Evolutionary conservation across 441 rosid species (phyloP), one percentile per base, ranked within the genome.

Genomic region (Gossypium gossypioides): DNA sequence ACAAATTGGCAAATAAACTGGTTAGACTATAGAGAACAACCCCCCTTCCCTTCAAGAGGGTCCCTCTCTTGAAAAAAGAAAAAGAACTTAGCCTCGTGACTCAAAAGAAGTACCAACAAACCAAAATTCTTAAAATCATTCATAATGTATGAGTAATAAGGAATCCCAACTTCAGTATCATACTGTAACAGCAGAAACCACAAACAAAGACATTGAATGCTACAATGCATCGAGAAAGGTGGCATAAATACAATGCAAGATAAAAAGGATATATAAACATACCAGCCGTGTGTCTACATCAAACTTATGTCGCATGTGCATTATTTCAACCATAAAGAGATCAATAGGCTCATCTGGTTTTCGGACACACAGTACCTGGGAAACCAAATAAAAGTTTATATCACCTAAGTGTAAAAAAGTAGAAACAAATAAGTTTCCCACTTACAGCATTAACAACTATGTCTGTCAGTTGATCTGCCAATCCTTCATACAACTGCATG

Each of bases 271-370:
- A 27, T 59, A 4, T 44, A 19, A 73, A 76, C 84, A 57, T 84
- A 89, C 99, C 88, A 94, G 80, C 42, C 90, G 83, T 24, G 97
- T 94, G 77, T 94, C 97, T 7, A 89, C 96, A 77, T 92, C 99
- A 84, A 94, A 94, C 77, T 92, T 89, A 42, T 94, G 97, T 57
- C 94, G 93, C 97, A 90, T 94, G 86, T 92, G 96, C 97, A 92
- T 94, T 50, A 92, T 88, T 86, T 94, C 99, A 75, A 94, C 97
- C 97, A 94, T 92, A 78, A 94, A 92, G 37, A 94, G 88, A 83
- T 92, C 99, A 75, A 92, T 85, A 58, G 89, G 82, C 75, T 92
- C 93, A 81, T 89, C 42, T 6, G 96, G 92, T 80, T 90, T 94
- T 68, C 85, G 84, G 56, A 94, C 81, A 79, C 97, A 92, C 37